A percentile compares a stretch with the other conserved stretches of the same genome.
Evolutionary conservation across 257 asterid species (phyloP).

Genomic region (Solanum appendiculatum): DNA sequence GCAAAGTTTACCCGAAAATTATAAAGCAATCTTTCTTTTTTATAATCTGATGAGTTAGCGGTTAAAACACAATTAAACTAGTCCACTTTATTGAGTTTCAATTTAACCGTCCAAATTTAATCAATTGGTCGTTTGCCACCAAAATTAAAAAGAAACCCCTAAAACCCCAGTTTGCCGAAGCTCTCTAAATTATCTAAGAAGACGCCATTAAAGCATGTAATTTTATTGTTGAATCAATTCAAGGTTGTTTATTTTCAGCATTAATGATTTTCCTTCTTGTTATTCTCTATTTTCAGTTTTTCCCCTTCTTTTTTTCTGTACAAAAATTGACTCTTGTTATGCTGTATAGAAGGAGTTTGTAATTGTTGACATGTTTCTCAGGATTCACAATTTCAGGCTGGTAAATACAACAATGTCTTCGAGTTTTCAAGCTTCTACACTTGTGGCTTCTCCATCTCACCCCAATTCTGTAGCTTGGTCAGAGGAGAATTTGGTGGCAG

Average conservation of each 20-base stretch:
- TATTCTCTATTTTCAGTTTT: background rate
- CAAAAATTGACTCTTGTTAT: background rate
- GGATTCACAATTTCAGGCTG: background rate
- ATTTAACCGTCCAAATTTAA: background rate
- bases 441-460: slow-evolving; percentile 54
- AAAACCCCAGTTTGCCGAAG: background rate
- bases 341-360: background rate
- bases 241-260: background rate
- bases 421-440: slow-evolving; percentile 53
- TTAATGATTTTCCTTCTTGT: background rate
- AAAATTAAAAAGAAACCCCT: background rate
- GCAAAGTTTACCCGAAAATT: background rate
- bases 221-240: background rate
- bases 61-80: background rate
- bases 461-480: slow-evolving; percentile 85
- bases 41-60: background rate
- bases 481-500: slow-evolving; percentile 78
- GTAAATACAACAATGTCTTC: slow-evolving; percentile 28
- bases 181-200: background rate
- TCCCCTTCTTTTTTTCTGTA: background rate
- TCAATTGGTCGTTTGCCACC: background rate
- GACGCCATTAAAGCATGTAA: background rate
- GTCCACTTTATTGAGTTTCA: background rate
- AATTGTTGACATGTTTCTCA: background rate
- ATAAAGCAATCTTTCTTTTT: background rate